Evolutionary conservation across 1,284 basidiomycete species (phyloP).

Genomic region (Taiwanofungus camphoratus): DNA sequence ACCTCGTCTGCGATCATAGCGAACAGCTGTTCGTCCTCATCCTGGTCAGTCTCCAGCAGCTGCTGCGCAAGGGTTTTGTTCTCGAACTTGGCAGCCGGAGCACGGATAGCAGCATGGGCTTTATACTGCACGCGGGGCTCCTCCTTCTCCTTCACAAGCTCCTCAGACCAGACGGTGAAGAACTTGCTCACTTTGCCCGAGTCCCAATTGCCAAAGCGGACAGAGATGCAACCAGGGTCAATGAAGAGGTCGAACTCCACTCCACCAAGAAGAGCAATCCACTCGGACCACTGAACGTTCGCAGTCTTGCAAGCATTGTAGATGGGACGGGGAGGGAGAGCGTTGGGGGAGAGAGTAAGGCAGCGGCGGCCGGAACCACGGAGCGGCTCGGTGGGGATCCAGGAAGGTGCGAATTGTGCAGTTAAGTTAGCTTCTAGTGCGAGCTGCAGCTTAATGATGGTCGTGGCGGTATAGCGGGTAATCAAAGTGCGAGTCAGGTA

Average conservation of each 20-base stretch:
- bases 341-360: conserved; percentile 63
- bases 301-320: conserved; percentile 62
- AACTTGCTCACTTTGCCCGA: conserved; percentile 35
- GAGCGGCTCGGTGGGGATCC: conserved; percentile 57
- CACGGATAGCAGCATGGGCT: conserved; percentile 17
- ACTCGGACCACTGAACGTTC: conserved; percentile 70
- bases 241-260: conserved; percentile 72
- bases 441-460: conserved; percentile 60
- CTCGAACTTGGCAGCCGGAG: conserved; percentile 17
- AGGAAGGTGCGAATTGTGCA: conserved; percentile 57
- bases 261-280: conserved; percentile 63
- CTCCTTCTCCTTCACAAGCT: conserved; percentile 16
- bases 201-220: conserved; percentile 45
- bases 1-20: conserved; percentile 67
- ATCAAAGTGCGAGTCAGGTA: conserved; percentile 64
- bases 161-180: conserved; percentile 62
- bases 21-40: conserved; percentile 68
- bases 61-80: conserved; percentile 66
- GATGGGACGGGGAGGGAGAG: conserved; percentile 62
- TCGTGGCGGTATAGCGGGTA: conserved; percentile 45
- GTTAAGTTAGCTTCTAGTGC: conserved; percentile 66
- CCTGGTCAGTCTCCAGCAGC: conserved; percentile 58
- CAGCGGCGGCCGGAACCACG: conserved; percentile 66
- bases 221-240: conserved; percentile 68
- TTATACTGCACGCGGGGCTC: conserved; percentile 11